Conservation (phyloP, 257 asterid species). For the Nicotiana otophora region DNA sequence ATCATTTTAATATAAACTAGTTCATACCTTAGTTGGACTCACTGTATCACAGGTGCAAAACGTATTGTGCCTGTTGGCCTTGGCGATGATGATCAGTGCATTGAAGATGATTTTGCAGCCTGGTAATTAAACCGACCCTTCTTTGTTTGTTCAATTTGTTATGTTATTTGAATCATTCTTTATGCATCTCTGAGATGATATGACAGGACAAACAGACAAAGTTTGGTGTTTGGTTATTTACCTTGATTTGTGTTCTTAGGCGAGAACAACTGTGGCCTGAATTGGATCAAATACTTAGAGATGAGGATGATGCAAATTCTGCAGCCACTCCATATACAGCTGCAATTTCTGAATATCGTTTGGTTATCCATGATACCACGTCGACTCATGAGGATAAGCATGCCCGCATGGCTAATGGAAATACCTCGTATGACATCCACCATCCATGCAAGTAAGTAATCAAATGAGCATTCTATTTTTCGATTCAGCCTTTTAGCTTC, state of each 20-base stretch:
- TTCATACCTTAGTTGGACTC: constrained; percentile 5
- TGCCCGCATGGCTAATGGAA: constrained; percentile 43
- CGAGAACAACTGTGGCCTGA: constrained; percentile 66
- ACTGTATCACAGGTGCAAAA: constrained; percentile 48
- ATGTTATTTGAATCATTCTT: neutral
- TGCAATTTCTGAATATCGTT: constrained; percentile 56
- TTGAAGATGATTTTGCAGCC: constrained; percentile 72
- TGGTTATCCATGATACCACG: constrained; percentile 43
- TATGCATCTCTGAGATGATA: constrained; percentile 8
- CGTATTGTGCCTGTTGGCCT: constrained; percentile 55
- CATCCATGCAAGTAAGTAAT: constrained; percentile 67
- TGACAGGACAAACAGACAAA: neutral
- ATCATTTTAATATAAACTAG: neutral
- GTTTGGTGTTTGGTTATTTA: neutral
- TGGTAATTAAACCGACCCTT: constrained; percentile 36
- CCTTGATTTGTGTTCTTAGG: constrained; percentile 31
- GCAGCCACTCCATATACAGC: constrained; percentile 64
- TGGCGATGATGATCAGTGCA: constrained; percentile 82
- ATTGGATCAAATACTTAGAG: constrained; percentile 50
- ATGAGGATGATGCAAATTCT: constrained; percentile 43
- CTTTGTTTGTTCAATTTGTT: neutral
- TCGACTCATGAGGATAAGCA: constrained; percentile 34
- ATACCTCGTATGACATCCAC: constrained; percentile 54
- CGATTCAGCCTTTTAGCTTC: constrained; percentile 7
- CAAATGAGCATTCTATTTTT: neutral